These are phyloP conservation scores for Chlorella sp. DNA, from an alignment of 139 green algal genomes.

Conservation along the genomic window DNA sequence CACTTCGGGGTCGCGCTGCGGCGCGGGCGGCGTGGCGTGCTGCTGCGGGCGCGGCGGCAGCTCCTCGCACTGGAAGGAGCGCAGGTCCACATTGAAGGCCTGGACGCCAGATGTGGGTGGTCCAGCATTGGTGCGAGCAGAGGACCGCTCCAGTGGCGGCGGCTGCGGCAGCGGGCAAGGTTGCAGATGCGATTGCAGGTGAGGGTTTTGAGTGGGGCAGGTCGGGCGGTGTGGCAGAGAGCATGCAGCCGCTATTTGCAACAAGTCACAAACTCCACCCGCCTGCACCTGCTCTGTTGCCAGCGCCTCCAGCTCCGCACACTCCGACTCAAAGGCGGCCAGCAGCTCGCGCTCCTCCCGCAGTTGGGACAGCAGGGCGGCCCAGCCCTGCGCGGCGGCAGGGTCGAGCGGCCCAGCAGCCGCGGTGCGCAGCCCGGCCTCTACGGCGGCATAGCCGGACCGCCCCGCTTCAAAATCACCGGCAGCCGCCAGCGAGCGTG, in stretches of 20 bases:
- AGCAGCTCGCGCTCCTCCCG: conserved; percentile 61
- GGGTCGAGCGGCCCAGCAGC: background rate
- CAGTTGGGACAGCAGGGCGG: conserved; percentile 55
- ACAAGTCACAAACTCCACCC: too few relatives aligned
- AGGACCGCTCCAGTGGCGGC: too few relatives aligned
- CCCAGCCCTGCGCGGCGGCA: background rate
- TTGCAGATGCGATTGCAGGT: too few relatives aligned
- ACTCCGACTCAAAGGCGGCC: conserved; percentile 53
- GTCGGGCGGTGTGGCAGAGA: too few relatives aligned
- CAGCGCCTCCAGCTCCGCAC: conserved; percentile 33
- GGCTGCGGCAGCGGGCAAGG: too few relatives aligned
- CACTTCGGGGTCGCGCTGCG: conserved; percentile 4
- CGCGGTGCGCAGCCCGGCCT: background rate
- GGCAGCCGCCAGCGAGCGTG: background rate
- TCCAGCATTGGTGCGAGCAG: too few relatives aligned
- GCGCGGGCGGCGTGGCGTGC: background rate
- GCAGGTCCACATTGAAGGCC: conserved; percentile 2
- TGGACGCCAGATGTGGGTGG: too few relatives aligned
- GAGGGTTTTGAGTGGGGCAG: too few relatives aligned
- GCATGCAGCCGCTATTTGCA: too few relatives aligned
- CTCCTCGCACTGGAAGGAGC: background rate
- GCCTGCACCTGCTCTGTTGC: background rate
- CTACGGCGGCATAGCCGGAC: background rate
- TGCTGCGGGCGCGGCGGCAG: background rate
- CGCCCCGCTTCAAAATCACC: background rate